Evolutionary conservation across 345 rosid species (phyloP), one percentile per base, ranked within the genome.

Genomic region (Euphorbia peplus): DNA sequence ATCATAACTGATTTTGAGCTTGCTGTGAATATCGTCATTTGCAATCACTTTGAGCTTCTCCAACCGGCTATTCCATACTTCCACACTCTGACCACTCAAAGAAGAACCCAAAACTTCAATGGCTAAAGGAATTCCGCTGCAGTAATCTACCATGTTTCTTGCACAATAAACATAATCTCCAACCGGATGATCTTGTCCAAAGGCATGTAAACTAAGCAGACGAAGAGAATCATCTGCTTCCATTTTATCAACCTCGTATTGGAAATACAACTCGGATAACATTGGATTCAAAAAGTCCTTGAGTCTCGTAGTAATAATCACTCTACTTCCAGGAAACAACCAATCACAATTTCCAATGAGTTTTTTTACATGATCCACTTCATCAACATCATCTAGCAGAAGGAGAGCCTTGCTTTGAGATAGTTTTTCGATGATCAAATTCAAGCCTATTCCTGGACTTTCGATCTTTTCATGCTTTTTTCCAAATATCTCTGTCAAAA

Each of bases 1-100:
- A 61, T 76, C 76, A 52, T 60, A 76, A 41, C 76, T 76, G 54
- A 67, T 71, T 52, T 52, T 35, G 11, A 76, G 63, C n/a, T 14
- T 55, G 11, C 32, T 50, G 15, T 67, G 71, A 29, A 63, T 68
- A 0, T 60, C 63, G 56, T 48, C 24, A 21, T 32, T 35, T 44
- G 63, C 42, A 12, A 72, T 64, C 63, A 63, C 59, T 66, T 72
- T 72, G 7, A 72, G 30, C n/a, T 56, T 72, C 13, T 66, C 32
- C 52, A 72, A 30, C 14, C 59, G 57, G 52, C 70, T 57, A 55
- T 57, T 72, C 70, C 70, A 72, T 53, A 46, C 65, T 10, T 37
- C 48, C 2, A 66, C 46, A 32, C 19, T n/a, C 37, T 58, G 42
- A 16, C 70, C 76, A 24, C 29, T 7, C 32, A 72, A 66, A 47